Evolutionary conservation across 495 filamentous ascomycete species (phyloP).

Genomic region (Parathielavia hyrcaniae): DNA sequence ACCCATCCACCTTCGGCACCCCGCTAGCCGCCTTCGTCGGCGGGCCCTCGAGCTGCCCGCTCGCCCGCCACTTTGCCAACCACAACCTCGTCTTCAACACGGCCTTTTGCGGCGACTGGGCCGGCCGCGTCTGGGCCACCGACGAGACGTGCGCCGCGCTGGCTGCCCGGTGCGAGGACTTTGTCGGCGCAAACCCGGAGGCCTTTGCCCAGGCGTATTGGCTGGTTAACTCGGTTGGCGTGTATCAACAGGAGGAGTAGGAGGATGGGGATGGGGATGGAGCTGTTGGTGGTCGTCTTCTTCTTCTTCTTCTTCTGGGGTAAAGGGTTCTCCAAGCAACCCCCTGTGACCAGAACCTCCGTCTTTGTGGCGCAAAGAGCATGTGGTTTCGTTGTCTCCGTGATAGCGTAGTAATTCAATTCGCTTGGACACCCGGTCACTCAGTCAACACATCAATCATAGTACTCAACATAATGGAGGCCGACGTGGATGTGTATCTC

Average conservation of each 20-base stretch:
- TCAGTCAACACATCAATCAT: background rate
- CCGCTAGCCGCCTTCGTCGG: conserved; percentile 62
- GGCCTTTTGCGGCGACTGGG: conserved; percentile 87
- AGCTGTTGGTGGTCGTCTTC: too few relatives aligned
- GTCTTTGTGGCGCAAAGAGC: too few relatives aligned
- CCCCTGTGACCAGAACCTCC: too few relatives aligned
- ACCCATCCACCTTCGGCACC: conserved; percentile 57
- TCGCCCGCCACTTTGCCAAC: conserved; percentile 58
- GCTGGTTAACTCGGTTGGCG: conserved; percentile 61
- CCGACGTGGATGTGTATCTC: background rate
- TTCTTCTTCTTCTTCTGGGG: too few relatives aligned
- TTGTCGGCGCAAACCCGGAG: conserved; percentile 57
- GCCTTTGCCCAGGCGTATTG: conserved; percentile 62
- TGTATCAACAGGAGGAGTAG: too few relatives aligned
- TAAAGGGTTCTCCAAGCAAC: too few relatives aligned
- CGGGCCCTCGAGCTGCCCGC: conserved; percentile 48
- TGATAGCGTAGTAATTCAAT: background rate
- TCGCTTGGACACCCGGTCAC: background rate
- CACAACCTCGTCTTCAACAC: conserved; percentile 77
- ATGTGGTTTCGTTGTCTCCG: too few relatives aligned
- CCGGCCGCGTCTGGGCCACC: conserved; percentile 54
- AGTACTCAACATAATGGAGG: background rate
- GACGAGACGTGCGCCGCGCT: conserved; percentile 38
- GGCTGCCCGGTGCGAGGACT: conserved; percentile 53
- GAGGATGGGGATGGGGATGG: too few relatives aligned